Base-by-base conservation (phyloP, 2,329 filamentous ascomycete species). In the Cladosporium oxysporum region DNA sequence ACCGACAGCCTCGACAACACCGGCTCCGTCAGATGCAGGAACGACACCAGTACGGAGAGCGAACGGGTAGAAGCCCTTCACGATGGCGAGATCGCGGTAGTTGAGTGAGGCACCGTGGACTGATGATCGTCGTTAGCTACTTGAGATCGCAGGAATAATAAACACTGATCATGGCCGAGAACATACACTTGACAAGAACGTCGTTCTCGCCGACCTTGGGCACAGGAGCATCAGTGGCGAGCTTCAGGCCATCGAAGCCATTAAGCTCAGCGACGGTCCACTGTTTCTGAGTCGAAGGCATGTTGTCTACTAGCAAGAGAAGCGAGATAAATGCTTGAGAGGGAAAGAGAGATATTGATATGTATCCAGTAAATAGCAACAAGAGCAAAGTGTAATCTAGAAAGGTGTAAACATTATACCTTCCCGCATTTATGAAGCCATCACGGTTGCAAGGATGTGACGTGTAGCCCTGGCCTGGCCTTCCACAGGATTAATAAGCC, bases 141-240 rank as follows among this genome's bases (percentile, higher is more conserved):
- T 11, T 11, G 12, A n/a, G 1, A 12, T 31, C 16, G 16, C 1
- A 18, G 10, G 18, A 10, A 21, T 4, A 37, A 21, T 16, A 7
- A 7, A 6, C 5, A 18, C 41, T 35, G 55, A 7, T 5, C 28
- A 14, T 16, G 1, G 7, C 10, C 5, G 5, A 5, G 2, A 16
- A 65, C 76, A 62, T 73, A 82, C 81, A 82, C 77, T 89, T 90
- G 71, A 93, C 87, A 37, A 93, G 83, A 6, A 92, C 89, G 29
- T 93, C 87, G 68, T 85, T 85, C 64, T 92, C 89, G 57, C 90
- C 90, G 1, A 90, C 74, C 69, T 86, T 78, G 16, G 89, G 87
- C 2, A 91, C 73, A 0, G 83, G 72, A 0, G 78, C 82, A 47
- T 79, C 77, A 58, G 83, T 80, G 60, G 87, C 82, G 66, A 83